A percentile compares a stretch with the other conserved stretches of the same genome.
Evolutionary conservation across 2,329 filamentous ascomycete species (phyloP).

Genomic region (Sporothrix pseudoabietina): DNA sequence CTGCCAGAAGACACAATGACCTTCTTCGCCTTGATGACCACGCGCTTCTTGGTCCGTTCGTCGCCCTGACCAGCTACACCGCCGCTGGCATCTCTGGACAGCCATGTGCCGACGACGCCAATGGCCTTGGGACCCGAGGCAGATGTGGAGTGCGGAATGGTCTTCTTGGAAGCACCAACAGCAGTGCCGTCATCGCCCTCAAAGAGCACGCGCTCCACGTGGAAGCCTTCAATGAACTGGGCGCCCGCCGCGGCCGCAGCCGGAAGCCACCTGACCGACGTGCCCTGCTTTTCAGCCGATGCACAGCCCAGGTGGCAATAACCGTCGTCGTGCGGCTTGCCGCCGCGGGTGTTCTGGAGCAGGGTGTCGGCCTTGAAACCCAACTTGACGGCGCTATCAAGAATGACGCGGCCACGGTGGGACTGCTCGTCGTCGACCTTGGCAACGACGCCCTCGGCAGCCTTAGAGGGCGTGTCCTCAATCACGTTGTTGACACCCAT

Average conservation of each 20-base stretch:
- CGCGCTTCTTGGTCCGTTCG: slow-evolving; percentile 56
- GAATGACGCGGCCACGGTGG: slow-evolving; percentile 67
- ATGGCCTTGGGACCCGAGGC: slow-evolving; percentile 48
- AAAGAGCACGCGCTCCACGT: slow-evolving; percentile 71
- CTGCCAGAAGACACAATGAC: slow-evolving; percentile 79
- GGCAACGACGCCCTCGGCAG: not conserved
- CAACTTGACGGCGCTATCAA: slow-evolving; percentile 73
- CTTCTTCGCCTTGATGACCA: slow-evolving; percentile 76
- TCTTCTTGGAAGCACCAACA: not conserved
- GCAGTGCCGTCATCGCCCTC: slow-evolving; percentile 49
- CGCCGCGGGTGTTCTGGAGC: slow-evolving; percentile 73
- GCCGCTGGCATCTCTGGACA: slow-evolving; percentile 65
- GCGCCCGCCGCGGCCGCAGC: slow-evolving; percentile 78
- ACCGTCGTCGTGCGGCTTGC: slow-evolving; percentile 73
- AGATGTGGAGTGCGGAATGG: slow-evolving; percentile 3
- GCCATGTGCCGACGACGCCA: slow-evolving; percentile 76
- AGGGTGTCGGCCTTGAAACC: slow-evolving; percentile 70
- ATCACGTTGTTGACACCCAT: slow-evolving; percentile 72
- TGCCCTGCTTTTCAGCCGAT: slow-evolving; percentile 75
- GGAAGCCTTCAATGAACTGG: slow-evolving; percentile 80
- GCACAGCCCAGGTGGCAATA: slow-evolving; percentile 63
- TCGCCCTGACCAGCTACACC: slow-evolving; percentile 54
- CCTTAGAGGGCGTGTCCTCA: slow-evolving; percentile 51
- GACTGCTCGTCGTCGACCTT: slow-evolving; percentile 60
- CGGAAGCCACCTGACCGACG: slow-evolving; percentile 73